These are phyloP conservation scores for Candida sanyaensis DNA, from an alignment of 1,139 yeast species.

Conservation along the genomic window DNA sequence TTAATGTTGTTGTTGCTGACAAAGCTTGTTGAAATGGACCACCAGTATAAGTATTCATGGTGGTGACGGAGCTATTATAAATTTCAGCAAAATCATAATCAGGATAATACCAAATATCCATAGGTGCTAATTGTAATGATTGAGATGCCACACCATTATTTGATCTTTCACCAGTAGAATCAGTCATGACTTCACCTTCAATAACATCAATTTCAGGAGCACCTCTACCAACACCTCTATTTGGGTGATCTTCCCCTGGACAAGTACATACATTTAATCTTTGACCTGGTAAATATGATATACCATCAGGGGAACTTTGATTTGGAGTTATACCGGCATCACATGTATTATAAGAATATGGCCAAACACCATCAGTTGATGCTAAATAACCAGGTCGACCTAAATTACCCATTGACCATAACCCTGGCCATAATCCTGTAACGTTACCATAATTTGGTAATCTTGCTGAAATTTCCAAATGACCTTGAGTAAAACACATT, in stretches of 20 bases:
- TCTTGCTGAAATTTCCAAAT: conserved; percentile 66
- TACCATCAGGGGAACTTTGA: conserved; percentile 81
- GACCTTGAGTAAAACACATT: conserved; percentile 78
- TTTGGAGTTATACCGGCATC: conserved; percentile 90
- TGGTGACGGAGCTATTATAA: conserved; percentile 58
- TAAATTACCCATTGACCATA: conserved; percentile 86
- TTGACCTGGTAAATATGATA: conserved; percentile 80
- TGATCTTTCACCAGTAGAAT: conserved; percentile 12
- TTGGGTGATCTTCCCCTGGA: conserved; percentile 77
- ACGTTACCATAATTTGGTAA: conserved; percentile 71
- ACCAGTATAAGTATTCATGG: conserved; percentile 77
- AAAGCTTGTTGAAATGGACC: conserved; percentile 87
- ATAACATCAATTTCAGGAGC: conserved; percentile 88
- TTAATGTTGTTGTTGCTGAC: conserved; percentile 72
- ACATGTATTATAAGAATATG: conserved; percentile 78
- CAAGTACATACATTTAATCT: conserved; percentile 70
- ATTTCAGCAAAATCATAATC: conserved; percentile 72
- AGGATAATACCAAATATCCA: conserved; percentile 83
- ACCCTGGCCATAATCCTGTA: conserved; percentile 87
- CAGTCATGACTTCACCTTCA: conserved; percentile 69
- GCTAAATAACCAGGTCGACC: conserved; percentile 85
- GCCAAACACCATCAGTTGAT: conserved; percentile 86
- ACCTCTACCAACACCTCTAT: conserved; percentile 77
- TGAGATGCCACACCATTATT: conserved; percentile 75
- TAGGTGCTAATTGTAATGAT: conserved; percentile 81